Evolutionary conservation across 768 basidiomycete genomes (phyloP), one percentile per base, ranked within the genome.

Genomic region (Lactarius vividus): DNA sequence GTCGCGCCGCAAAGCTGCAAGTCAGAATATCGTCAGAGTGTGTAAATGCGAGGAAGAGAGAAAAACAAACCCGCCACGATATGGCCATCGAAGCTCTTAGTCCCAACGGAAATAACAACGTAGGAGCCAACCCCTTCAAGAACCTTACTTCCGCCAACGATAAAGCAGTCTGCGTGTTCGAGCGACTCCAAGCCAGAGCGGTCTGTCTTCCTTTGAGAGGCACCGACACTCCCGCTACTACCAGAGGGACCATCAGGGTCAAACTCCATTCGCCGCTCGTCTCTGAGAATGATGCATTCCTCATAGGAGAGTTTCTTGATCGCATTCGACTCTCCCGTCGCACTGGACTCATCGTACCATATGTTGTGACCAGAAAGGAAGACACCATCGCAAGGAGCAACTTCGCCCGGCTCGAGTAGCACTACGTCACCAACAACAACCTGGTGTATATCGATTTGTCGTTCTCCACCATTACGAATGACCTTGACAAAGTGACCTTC

Each of bases 251-350:
- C 49, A 18, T 39, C 56, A n/a, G 64, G 53, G 20, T 55, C 57
- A 35, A 40, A 57, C n/a, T 69, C 64, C 26, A 35, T 42, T 1
- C 63, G 56, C 8, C 78, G 62, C 20, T 18, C 57, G 20, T 80
- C 73, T 59, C 81, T 77, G 59, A 85, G 76, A 8, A 80, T 81
- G 35, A 92, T 70, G 69, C 90, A 89, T 44, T 94, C 89, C n/a
- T 85, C 84, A 75, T 89, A 97, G 1, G 90, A 70, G 20, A 87
- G 74, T 77, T 99, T 99, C 75, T 88, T 89, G 75, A 98, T 95
- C 18, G 95, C 88, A 76, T 99, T 95, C 8, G 91, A 91, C 79
- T 99, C 97, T 70, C 96, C 97, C 0, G 97, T 98, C 52, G 95
- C 94, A 26, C 93, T 92, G 29, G 92, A 94, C 75, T 98, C 97